These are phyloP conservation scores for Iberis pinnata DNA, from an alignment of 345 rosid genomes.

Conservation along the genomic window DNA sequence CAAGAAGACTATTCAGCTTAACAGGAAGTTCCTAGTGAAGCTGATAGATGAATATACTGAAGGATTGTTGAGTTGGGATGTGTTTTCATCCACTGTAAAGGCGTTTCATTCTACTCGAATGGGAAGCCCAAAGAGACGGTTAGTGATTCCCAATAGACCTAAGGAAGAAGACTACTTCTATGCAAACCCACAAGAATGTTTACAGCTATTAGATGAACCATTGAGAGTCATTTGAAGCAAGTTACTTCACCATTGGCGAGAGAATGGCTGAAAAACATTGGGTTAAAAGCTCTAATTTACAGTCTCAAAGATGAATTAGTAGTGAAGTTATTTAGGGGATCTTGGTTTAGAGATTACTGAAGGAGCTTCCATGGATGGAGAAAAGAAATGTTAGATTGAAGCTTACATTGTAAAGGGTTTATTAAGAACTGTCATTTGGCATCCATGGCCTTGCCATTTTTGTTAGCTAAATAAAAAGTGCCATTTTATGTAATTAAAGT, in stretches of 20 bases:
- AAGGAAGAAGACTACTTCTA: conserved; percentile 97
- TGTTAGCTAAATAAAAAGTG: conserved; percentile 17
- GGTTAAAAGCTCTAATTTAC: conserved; percentile 6
- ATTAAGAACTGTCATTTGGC: background rate
- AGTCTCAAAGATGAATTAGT: conserved; percentile 11
- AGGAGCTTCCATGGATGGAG: conserved; percentile 22
- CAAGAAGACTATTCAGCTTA: conserved; percentile 70
- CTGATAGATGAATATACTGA: conserved; percentile 59
- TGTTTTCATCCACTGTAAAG: conserved; percentile 63
- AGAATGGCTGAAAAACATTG: background rate
- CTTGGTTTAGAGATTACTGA: conserved; percentile 20
- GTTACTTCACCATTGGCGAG: conserved; percentile 20
- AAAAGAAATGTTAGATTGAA: conserved; percentile 12
- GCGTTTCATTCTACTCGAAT: conserved; percentile 59
- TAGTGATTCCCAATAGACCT: conserved; percentile 60
- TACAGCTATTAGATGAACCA: conserved; percentile 71
- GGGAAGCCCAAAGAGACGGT: conserved; percentile 65
- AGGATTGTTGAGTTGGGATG: conserved; percentile 73
- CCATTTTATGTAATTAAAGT: background rate
- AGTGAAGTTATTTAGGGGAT: no score
- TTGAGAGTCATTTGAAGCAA: conserved; percentile 28
- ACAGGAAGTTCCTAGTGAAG: conserved; percentile 61
- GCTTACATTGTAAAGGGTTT: conserved; percentile 17
- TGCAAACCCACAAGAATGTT: conserved; percentile 86
- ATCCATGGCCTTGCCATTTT: conserved; percentile 31